These are phyloP conservation scores for Penicillium sp. DNA, from an alignment of 2,329 filamentous ascomycete species.

Conservation along the genomic window DNA sequence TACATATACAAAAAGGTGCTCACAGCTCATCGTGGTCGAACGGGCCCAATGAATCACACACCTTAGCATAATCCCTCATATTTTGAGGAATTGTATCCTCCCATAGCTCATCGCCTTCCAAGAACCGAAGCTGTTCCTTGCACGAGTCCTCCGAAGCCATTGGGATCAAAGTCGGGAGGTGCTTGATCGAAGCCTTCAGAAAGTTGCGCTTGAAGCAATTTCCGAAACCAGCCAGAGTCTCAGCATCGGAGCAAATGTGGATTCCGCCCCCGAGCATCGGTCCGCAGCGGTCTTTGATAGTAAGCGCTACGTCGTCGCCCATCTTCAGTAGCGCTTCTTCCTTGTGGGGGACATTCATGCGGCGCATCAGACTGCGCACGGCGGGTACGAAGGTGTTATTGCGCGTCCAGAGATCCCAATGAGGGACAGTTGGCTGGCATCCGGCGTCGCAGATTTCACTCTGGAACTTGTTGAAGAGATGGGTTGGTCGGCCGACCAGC, in stretches of 20 bases:
- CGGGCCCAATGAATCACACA: conserved; percentile 27
- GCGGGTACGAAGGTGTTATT: conserved; percentile 37
- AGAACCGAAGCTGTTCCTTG: conserved; percentile 31
- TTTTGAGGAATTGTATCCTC: conserved; percentile 36
- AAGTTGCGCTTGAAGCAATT: conserved; percentile 39
- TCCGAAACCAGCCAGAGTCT: conserved; percentile 34
- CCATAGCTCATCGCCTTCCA: conserved; percentile 35
- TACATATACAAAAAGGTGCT: conserved; percentile 5
- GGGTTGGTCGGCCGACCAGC: conserved; percentile 31
- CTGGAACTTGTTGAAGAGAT: conserved; percentile 36
- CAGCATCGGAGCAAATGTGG: conserved; percentile 35
- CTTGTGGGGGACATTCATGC: conserved; percentile 31
- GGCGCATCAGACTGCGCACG: conserved; percentile 35
- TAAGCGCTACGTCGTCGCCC: conserved; percentile 37
- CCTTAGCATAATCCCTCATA: conserved; percentile 36
- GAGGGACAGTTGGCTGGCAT: conserved; percentile 36
- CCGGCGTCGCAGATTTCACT: conserved; percentile 35
- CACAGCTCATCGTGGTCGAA: conserved; percentile 22
- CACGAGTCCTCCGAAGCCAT: conserved; percentile 35
- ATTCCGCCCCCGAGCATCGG: conserved; percentile 31
- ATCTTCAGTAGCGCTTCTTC: conserved; percentile 34
- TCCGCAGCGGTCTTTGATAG: conserved; percentile 34
- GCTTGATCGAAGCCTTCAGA: conserved; percentile 31
- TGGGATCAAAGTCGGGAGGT: conserved; percentile 31
- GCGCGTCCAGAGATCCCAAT: conserved; percentile 41